Base-by-base conservation (phyloP, 768 basidiomycete genomes). In the Tulasnella sp. region DNA sequence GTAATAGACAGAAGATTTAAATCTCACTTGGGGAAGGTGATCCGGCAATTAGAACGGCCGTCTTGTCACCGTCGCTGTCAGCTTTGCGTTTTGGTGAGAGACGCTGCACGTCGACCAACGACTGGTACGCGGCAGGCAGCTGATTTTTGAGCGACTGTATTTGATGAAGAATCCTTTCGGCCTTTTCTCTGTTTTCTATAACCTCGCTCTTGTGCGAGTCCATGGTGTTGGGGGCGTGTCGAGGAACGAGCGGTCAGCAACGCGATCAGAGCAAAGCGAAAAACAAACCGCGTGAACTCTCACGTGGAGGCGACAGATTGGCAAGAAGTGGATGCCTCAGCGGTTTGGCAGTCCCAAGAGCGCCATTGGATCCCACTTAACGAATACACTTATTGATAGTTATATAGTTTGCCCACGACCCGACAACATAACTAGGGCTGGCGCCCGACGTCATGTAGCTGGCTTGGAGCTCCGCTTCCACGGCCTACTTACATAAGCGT, bases 11-110 rank as follows among this genome's bases (percentile, higher is more conserved):
- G 2, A 9, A 12, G 42, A 2, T 1, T 31, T 42, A 24, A 5
- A n/a, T 0, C 79, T 46, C 48, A 80, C 79, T 80, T 1, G 79
- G 79, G 16, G 79, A 80, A 8, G 79, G 79, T 7, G 79, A 80
- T n/a, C 41, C 72, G n/a, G 72, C 42, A 69, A 80, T 46, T 34
- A 80, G 24, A 24, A 80, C 79, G 8, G 42, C 48, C 20, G 79
- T 22, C 40, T 75, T 75, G 34, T 48, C 46, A 28, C 16, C n/a
- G 41, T 42, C 40, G 41, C 74, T 75, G 22, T 42, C 20, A 24
- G 74, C 41, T 40, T 42, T 75, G 74, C 46, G 74, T n/a, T 48
- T 69, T 28, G 64, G 74, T 75, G 40, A 31, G 74, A 48, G 74
- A 24, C 0, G 8, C n/a, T 42, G 40, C 40, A 75, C 46, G 14